phyloP scores from a whole-genome alignment of 805 yeast genomes.

The Lachancea dasiensis region DNA sequence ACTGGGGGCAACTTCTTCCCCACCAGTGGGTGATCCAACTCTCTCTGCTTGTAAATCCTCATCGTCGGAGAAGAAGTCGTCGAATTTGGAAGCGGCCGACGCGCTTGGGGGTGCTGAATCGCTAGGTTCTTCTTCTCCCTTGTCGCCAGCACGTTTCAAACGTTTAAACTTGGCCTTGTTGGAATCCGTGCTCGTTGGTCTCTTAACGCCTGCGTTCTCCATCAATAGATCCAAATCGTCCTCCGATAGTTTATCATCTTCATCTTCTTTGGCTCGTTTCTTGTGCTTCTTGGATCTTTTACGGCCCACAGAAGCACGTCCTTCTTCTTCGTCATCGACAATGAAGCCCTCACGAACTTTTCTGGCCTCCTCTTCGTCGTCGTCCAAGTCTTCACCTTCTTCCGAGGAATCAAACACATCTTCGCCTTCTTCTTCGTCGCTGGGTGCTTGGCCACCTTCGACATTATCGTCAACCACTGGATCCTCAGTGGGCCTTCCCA shows the following conservation, averaged over 20 bases:
- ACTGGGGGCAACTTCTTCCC: conserved; percentile 19
- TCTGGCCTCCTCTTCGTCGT: conserved; percentile 83
- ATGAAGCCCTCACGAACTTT: conserved; percentile 86
- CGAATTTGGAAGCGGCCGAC: conserved; percentile 26
- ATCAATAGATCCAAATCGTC: conserved; percentile 89
- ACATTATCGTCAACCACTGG: conserved; percentile 35
- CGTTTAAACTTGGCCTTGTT: conserved; percentile 61
- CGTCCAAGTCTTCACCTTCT: conserved; percentile 82
- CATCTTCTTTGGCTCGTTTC: conserved; percentile 42
- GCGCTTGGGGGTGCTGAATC: conserved; percentile 14
- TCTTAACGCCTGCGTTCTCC: conserved; percentile 81
- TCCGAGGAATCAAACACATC: conserved; percentile 69
- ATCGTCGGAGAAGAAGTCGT: conserved; percentile 40
- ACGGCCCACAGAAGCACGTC: conserved; percentile 30
- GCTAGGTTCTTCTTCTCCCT: conserved; percentile 26
- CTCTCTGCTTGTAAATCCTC: conserved; percentile 31
- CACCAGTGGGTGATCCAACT: conserved; percentile 8
- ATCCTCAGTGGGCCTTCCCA: conserved; percentile 15
- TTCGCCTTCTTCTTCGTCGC: conserved; percentile 41
- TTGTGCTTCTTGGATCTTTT: conserved; percentile 35
- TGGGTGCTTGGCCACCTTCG: conserved; percentile 35
- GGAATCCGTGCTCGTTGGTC: conserved; percentile 36
- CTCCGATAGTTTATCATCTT: conserved; percentile 74
- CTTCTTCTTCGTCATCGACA: conserved; percentile 84
- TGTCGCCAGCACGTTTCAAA: conserved; percentile 64